Conservation (phyloP, 129 eudicot genomes). For the Flaveria bidentis region DNA sequence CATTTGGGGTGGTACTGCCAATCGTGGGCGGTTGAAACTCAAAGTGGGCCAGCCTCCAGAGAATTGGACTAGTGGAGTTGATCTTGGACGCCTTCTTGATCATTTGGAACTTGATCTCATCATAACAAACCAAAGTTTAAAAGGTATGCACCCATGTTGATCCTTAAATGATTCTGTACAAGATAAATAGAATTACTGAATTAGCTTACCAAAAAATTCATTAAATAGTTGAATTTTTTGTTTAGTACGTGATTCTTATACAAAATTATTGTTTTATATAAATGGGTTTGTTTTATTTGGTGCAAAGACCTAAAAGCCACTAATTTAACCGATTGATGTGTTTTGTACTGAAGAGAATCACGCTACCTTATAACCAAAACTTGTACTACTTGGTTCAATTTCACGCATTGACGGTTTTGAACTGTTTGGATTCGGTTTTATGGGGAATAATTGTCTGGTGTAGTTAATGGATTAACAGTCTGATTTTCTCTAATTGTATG, state of each 20-base stretch:
- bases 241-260: not conserved
- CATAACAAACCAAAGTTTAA: conserved; percentile 57
- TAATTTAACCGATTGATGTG: not conserved
- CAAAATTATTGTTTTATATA: not conserved
- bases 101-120: conserved; percentile 83
- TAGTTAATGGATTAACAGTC: not conserved
- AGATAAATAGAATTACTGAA: not conserved
- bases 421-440: not conserved
- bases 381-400: not conserved
- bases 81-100: conserved; percentile 87
- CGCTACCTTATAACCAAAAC: not conserved
- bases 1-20: conserved; percentile 95
- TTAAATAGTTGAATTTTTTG: not conserved
- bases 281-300: not conserved
- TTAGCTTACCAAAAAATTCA: not conserved
- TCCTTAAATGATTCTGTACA: not conserved
- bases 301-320: not conserved
- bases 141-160: conserved; percentile 48
- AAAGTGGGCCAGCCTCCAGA: conserved; percentile 77
- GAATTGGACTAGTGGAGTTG: conserved; percentile 93
- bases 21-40: conserved; percentile 83
- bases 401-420: not conserved
- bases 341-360: not conserved
- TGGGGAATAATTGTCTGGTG: not conserved
- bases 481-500: not conserved